A percentile compares a stretch with the other conserved stretches of the same genome.
phyloP scores from a whole-genome alignment of 2,329 filamentous ascomycete species.

The Diplodia scrobiculata region DNA sequence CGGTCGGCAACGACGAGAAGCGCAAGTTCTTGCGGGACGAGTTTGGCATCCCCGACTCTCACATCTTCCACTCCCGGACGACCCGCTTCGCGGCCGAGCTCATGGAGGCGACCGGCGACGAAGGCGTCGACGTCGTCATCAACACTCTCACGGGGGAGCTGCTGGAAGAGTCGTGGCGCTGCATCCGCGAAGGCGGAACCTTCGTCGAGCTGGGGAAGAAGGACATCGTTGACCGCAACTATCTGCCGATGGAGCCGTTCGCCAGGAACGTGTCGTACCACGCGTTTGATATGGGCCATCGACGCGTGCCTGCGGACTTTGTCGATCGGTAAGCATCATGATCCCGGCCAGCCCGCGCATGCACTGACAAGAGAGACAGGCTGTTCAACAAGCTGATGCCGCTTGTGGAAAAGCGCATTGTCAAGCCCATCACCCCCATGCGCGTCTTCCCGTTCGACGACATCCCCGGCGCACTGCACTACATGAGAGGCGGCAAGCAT shows the following conservation, averaged over 20 bases:
- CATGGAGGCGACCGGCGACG: conserved; percentile 35
- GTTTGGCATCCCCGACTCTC: conserved; percentile 31
- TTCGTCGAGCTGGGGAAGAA: conserved; percentile 35
- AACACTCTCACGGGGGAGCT: conserved; percentile 35
- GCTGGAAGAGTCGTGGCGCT: conserved; percentile 44
- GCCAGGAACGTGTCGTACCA: not conserved
- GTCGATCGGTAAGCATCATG: too few relatives aligned
- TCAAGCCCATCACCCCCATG: conserved; percentile 38
- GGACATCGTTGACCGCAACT: conserved; percentile 31
- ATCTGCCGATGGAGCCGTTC: conserved; percentile 26
- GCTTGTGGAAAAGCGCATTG: too few relatives aligned
- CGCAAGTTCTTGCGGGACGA: conserved; percentile 12
- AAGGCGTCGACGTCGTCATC: conserved; percentile 40
- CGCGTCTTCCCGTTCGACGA: conserved; percentile 34
- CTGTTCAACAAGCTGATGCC: not conserved
- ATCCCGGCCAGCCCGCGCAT: too few relatives aligned
- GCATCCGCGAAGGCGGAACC: conserved; percentile 42
- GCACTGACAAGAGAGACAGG: too few relatives aligned
- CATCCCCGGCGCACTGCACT: conserved; percentile 37
- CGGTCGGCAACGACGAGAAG: conserved; percentile 29
- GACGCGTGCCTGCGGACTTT: too few relatives aligned
- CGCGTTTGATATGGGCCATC: too few relatives aligned
- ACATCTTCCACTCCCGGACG: conserved; percentile 38
- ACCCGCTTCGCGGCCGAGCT: conserved; percentile 35
- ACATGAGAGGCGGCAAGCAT: conserved; percentile 43